Base-by-base conservation (phyloP, 2,329 filamentous ascomycete species). In the Aschersonia sp. region DNA sequence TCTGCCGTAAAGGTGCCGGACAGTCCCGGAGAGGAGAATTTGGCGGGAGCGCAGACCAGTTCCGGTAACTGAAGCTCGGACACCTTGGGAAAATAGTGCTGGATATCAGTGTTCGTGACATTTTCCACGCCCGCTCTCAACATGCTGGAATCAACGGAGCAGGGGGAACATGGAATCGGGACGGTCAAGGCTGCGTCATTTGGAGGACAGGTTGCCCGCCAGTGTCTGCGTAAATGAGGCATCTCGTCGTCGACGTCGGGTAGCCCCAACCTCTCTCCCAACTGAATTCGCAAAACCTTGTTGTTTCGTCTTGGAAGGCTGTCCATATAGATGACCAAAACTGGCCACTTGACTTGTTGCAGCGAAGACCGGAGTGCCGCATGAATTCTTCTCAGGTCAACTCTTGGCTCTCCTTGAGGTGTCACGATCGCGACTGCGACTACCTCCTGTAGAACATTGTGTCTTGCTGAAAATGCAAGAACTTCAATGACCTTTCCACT, bases 401-500 rank as follows among this genome's bases (percentile, higher is more conserved):
- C 65, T 8, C 71, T 61, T 3, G 64, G 62, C n/a, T 57, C 54
- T 8, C 63, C 64, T 1, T 61, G 57, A 0, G 72, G 66, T 0
- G 72, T 72, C 29, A 76, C 72, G 2, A 79, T 58, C 2, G 68
- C 72, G 9, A 74, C 63, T 31, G 71, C 75, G 10, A 77, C 73
- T 1, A 74, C 72, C 56, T 78, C 75, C 50, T 78, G 74, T 0
- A 78, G 61, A 3, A 75, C 67, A 40, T 73, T 66, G 48, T 78
- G 73, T 1, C 63, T 59, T 8, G 68, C 68, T 0, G 73, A 76
- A 54, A 78, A 77, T 1, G 72, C 72, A n/a, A 77, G 57, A 2
- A 68, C 69, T 50, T 74, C 68, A 11, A 59, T 61, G 5, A 78
- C 61, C 4, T 70, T 64, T 5, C 69, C 69, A 48, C 63, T 68